Base-by-base conservation (phyloP, 148 eudicot genomes). In the Vaccinium macrocarpon region DNA sequence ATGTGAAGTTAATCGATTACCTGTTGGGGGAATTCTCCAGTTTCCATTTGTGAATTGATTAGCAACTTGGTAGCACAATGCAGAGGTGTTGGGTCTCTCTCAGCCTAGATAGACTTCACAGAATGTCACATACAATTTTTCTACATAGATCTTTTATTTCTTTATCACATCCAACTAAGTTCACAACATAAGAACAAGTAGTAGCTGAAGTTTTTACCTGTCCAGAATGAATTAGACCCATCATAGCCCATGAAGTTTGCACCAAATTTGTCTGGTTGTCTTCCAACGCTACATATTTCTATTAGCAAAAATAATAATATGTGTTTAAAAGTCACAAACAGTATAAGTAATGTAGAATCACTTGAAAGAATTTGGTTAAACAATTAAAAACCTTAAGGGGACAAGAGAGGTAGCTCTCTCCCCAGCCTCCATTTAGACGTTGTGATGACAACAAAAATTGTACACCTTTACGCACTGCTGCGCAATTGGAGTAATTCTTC, bases 1-100 rank as follows among this genome's bases (percentile, higher is more conserved):
- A 7, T 4, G 35, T 23, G 14, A 27, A 82, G 18, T 8, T 42
- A 64, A 15, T 70, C 1, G 8, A 56, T 83, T 84, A 88, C 91
- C 91, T 89, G 83, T 70, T 89, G 91, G 0, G 91, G 91, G 53
- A 87, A 89, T 74, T 89, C 91, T n/a, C 91, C 91, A 50, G 76
- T 76, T 80, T 88, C 90, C 84, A 86, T 56, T 56, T 89, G 91
- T 35, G 88, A 87, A 77, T 88, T 89, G 76, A 89, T 89, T 80
- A 89, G 61, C 62, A 87, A 85, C 82, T 84, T 89, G 38, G 91
- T 90, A 25, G 80, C 90, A 6, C 84, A 81, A 82, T 89, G 91
- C 18, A 89, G 85, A 66, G 91, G 89, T 48, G 84, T 83, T 1
- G 89, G 91, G 42, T 89, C 91, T 68, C 91, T 89, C 61, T 84